Conservation (phyloP, 2,329 filamentous ascomycete species). For the Scedosporium aurantiacum region DNA sequence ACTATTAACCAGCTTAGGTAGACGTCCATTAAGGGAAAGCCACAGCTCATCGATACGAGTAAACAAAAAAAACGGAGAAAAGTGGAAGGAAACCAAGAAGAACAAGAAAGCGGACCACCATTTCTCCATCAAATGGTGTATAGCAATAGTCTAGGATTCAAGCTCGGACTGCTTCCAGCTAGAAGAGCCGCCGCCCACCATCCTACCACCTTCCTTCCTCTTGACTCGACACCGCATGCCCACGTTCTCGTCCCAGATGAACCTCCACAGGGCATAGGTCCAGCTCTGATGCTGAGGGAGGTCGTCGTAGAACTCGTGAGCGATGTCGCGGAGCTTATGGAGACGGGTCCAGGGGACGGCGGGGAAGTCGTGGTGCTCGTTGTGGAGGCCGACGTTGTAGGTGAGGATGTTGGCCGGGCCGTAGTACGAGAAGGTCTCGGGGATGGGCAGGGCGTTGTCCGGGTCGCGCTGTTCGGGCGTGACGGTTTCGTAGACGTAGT, state of each 20-base stretch:
- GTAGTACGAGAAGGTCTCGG: conserved; percentile 97
- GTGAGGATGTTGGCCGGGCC: conserved; percentile 83
- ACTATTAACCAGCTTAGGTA: background rate
- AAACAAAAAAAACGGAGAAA: background rate
- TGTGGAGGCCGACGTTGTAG: conserved; percentile 96
- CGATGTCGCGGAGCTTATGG: conserved; percentile 64
- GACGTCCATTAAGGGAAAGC: no score
- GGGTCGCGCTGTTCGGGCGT: conserved; percentile 44
- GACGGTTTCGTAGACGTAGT: conserved; percentile 69
- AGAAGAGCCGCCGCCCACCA: conserved; percentile 37
- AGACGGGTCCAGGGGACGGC: conserved; percentile 90
- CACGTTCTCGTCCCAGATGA: conserved; percentile 81
- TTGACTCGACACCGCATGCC: conserved; percentile 90
- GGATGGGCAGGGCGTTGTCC: conserved; percentile 53
- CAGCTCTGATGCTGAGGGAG: conserved; percentile 83
- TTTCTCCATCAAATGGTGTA: background rate
- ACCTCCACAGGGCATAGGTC: conserved; percentile 89
- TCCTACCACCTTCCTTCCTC: conserved; percentile 63
- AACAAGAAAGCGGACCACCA: background rate
- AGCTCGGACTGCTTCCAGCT: conserved; percentile 60
- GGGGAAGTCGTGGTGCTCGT: conserved; percentile 98
- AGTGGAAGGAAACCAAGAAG: background rate
- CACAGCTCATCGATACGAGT: background rate
- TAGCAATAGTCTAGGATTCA: conserved; percentile 30
- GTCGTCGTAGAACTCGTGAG: conserved; percentile 82